These are phyloP conservation scores for Allium sativum DNA, from an alignment of 106 monocot species.

Conservation along the genomic window DNA sequence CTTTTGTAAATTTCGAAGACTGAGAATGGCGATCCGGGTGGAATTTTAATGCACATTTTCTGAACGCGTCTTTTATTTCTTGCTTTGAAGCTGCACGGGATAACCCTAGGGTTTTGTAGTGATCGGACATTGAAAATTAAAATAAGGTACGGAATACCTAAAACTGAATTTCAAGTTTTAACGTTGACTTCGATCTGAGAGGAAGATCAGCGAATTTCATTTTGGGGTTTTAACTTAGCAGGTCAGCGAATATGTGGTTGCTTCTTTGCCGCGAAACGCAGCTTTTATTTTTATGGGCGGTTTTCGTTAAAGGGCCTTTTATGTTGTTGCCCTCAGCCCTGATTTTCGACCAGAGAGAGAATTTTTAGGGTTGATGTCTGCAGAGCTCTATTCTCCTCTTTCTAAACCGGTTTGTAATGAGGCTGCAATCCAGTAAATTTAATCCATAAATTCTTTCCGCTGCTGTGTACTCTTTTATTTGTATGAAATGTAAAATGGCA, in stretches of 20 bases:
- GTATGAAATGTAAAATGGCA: no score
- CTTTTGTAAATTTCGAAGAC: constrained; percentile 26
- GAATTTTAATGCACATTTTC: constrained; percentile 58
- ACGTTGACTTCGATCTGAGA: neutral
- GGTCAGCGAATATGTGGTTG: constrained; percentile 3
- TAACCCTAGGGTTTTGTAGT: constrained; percentile 64
- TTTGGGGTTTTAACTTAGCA: neutral
- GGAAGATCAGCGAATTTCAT: neutral
- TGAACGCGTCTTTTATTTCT: constrained; percentile 81
- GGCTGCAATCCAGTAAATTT: no score
- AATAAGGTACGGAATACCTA: neutral
- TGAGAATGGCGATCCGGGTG: constrained; percentile 73
- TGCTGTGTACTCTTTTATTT: no score
- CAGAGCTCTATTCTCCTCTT: neutral
- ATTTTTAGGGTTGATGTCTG: neutral
- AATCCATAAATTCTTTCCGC: no score
- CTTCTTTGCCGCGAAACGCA: constrained; percentile 1
- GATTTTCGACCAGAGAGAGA: no score
- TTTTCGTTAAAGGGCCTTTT: neutral
- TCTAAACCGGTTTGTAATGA: neutral
- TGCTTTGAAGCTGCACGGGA: constrained; percentile 42
- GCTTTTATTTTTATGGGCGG: no score
- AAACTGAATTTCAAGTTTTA: neutral
- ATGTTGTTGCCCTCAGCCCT: no score
- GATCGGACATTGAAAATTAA: constrained; percentile 18